These are phyloP conservation scores for Vanderwaltozyma tropicalis DNA, from an alignment of 805 yeast species.

Conservation along the genomic window DNA sequence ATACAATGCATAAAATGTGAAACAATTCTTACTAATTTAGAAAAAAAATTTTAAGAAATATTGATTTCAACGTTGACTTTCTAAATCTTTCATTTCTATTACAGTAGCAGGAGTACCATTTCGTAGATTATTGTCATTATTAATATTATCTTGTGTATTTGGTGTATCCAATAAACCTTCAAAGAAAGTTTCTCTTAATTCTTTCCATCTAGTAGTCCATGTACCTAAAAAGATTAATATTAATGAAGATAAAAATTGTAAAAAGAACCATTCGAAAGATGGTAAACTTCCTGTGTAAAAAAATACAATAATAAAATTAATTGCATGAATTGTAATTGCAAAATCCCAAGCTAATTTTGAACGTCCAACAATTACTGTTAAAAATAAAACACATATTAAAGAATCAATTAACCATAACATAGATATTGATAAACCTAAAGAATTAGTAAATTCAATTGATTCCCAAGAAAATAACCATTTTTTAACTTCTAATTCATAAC, in stretches of 20 bases:
- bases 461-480: constrained; percentile 76
- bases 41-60: too few relatives aligned
- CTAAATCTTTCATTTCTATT: constrained; percentile 12
- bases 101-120: background rate
- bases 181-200: constrained; percentile 78
- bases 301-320: constrained; percentile 65
- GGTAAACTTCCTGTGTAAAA: constrained; percentile 60
- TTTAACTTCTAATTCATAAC: constrained; percentile 52
- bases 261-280: constrained; percentile 71
- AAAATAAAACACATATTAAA: constrained; percentile 69
- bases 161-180: constrained; percentile 61
- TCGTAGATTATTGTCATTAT: background rate
- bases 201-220: constrained; percentile 87
- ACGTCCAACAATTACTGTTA: constrained; percentile 81
- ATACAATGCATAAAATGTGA: too few relatives aligned
- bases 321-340: constrained; percentile 82
- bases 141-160: background rate
- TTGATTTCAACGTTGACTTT: constrained; percentile 8
- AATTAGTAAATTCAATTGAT: constrained; percentile 57
- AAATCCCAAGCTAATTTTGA: constrained; percentile 94
- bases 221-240: constrained; percentile 75
- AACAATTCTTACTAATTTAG: too few relatives aligned
- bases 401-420: constrained; percentile 77
- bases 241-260: constrained; percentile 58
- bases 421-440: constrained; percentile 68